phyloP scores from a whole-genome alignment of 441 rosid genomes.

The Euphorbia corollata region DNA sequence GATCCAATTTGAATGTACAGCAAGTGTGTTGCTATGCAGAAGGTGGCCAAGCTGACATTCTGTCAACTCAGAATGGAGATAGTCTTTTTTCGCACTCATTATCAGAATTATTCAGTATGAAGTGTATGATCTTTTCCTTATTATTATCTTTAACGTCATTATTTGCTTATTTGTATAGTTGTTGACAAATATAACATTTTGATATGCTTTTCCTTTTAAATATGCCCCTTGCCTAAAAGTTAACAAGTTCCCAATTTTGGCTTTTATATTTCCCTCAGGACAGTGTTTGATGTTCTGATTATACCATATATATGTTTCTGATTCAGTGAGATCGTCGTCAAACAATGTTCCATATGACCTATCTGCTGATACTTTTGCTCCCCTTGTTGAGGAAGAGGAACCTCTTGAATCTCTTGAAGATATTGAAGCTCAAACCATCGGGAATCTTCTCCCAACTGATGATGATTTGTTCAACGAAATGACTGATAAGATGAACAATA shows the following conservation, averaged over 20 bases:
- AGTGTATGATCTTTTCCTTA: conserved; percentile 32
- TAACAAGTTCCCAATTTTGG: conserved; percentile 15
- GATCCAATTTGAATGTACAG: conserved; percentile 25
- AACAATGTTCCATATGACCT: conserved; percentile 33
- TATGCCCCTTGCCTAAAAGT: conserved; percentile 5
- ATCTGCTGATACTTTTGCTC: conserved; percentile 37
- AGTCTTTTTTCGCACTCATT: conserved; percentile 60
- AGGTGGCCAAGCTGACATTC: conserved; percentile 25
- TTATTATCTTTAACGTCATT: background rate
- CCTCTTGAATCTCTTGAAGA: conserved; percentile 51
- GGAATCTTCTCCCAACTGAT: conserved; percentile 62
- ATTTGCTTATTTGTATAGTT: background rate
- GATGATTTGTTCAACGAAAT: conserved; percentile 64
- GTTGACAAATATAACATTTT: background rate
- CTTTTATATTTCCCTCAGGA: conserved; percentile 13
- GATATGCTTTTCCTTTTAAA: conserved; percentile 9
- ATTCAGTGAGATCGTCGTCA: conserved; percentile 47
- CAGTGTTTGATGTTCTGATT: conserved; percentile 15
- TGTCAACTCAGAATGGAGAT: conserved; percentile 39
- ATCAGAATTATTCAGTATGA: conserved; percentile 44
- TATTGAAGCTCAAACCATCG: conserved; percentile 62
- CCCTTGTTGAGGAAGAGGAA: conserved; percentile 45
- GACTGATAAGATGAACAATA: conserved; percentile 34
- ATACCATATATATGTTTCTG: conserved; percentile 19
- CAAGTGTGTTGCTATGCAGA: conserved; percentile 23